Conservation (phyloP, 202 grass and related monocot genomes). For the Alloteropsis angusta region DNA sequence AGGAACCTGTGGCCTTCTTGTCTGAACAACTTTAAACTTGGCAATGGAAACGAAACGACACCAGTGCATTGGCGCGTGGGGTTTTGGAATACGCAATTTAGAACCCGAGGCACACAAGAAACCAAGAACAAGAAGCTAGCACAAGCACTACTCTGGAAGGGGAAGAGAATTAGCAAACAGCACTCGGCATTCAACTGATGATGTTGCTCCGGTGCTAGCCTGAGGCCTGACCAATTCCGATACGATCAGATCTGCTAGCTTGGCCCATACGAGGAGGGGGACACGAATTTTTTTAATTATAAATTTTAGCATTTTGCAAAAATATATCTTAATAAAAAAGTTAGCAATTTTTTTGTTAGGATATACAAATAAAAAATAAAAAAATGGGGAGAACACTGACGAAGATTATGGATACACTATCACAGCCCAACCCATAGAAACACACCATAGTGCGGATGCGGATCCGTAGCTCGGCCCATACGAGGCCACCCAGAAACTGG, state of each 20-base stretch:
- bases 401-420: no score
- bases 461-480: no score
- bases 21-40: neutral
- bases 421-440: neutral
- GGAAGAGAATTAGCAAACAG: neutral
- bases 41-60: neutral
- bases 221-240: no score
- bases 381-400: no score
- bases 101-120: neutral
- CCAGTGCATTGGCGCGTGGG: neutral
- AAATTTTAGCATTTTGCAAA: no score
- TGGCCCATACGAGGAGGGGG: no score
- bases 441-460: neutral
- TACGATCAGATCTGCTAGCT: neutral
- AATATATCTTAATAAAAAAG: no score
- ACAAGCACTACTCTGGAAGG: neutral
- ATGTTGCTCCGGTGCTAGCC: no score
- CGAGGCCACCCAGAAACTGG: neutral
- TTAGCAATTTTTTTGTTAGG: no score
- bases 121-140: neutral
- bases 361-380: no score
- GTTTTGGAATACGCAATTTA: neutral
- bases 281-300: no score
- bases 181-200: no score
- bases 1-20: slow-evolving; percentile 12